Percentiles rank a stretch among this genome's conserved stretches.
These are phyloP conservation scores for Alternaria arbusti DNA, from an alignment of 2,329 filamentous ascomycete genomes.

Conservation along the genomic window DNA sequence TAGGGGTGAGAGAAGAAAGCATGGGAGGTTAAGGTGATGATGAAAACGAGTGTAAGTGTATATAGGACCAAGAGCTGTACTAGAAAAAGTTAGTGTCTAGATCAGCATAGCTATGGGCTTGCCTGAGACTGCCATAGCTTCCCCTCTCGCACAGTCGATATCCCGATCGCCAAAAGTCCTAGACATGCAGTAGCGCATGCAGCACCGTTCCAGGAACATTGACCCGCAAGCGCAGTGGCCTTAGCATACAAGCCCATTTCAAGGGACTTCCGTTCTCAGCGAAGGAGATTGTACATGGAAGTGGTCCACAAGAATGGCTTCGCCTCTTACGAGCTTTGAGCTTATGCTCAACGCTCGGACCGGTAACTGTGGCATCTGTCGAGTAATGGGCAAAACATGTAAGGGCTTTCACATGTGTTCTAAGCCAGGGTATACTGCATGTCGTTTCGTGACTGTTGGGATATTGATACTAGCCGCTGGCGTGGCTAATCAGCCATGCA, in stretches of 20 bases:
- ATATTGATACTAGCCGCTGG: background rate
- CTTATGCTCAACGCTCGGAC: background rate
- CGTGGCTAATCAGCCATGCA: background rate
- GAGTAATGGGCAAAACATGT: background rate
- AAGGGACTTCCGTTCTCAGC: background rate
- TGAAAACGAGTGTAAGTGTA: background rate
- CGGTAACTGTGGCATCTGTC: background rate
- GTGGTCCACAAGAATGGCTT: background rate
- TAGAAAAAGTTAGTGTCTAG: background rate
- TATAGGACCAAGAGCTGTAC: background rate
- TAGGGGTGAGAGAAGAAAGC: background rate
- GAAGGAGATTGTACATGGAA: background rate
- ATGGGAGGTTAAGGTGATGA: fast-evolving
- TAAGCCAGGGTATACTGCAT: background rate
- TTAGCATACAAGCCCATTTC: background rate
- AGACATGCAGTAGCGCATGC: background rate
- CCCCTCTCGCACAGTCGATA: background rate
- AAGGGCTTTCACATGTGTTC: background rate
- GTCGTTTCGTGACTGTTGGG: background rate
- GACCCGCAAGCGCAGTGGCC: background rate
- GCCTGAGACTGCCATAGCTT: background rate
- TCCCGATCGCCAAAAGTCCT: background rate
- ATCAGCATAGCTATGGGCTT: background rate
- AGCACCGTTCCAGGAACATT: background rate
- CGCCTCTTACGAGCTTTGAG: background rate